A percentile compares a stretch with the other conserved stretches of the same genome.
Conservation (phyloP, 2,329 filamentous ascomycete genomes). For the Alternaria brassicicola region DNA sequence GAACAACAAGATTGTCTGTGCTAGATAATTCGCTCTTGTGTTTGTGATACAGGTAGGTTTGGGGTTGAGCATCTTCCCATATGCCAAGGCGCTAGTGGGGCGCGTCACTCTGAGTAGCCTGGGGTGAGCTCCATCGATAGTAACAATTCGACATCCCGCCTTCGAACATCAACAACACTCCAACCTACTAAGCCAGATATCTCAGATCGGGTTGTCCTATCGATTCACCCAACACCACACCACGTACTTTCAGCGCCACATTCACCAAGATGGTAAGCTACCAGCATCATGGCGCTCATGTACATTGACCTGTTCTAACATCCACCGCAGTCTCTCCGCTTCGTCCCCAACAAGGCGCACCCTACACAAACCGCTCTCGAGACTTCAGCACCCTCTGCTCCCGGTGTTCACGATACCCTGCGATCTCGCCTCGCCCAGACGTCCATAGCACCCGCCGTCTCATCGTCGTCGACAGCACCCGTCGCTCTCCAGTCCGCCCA, state of each 20-base stretch:
- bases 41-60: neutral
- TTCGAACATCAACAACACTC: slow-evolving; percentile 3
- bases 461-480: slow-evolving; percentile 32
- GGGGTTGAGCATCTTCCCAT: neutral
- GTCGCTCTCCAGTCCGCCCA: slow-evolving; percentile 70
- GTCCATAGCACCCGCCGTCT: slow-evolving; percentile 41
- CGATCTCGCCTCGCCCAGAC: slow-evolving; percentile 76
- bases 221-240: neutral
- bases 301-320: neutral
- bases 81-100: slow-evolving; percentile 40
- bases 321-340: slow-evolving; percentile 75
- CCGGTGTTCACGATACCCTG: slow-evolving; percentile 91
- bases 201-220: neutral
- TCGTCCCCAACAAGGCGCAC: slow-evolving; percentile 75
- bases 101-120: slow-evolving; percentile 40
- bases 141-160: slow-evolving; percentile 15
- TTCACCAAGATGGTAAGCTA: slow-evolving; percentile 22
- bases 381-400: slow-evolving; percentile 80
- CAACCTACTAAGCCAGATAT: neutral
- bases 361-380: slow-evolving; percentile 59
- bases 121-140: slow-evolving; percentile 12
- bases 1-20: neutral
- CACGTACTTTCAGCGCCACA: neutral
- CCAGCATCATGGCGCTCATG: neutral
- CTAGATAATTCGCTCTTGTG: neutral